Percentiles rank a stretch among this genome's conserved stretches.
Evolutionary conservation across 768 basidiomycete species (phyloP).

Genomic region (Leucocoprinus sp.): DNA sequence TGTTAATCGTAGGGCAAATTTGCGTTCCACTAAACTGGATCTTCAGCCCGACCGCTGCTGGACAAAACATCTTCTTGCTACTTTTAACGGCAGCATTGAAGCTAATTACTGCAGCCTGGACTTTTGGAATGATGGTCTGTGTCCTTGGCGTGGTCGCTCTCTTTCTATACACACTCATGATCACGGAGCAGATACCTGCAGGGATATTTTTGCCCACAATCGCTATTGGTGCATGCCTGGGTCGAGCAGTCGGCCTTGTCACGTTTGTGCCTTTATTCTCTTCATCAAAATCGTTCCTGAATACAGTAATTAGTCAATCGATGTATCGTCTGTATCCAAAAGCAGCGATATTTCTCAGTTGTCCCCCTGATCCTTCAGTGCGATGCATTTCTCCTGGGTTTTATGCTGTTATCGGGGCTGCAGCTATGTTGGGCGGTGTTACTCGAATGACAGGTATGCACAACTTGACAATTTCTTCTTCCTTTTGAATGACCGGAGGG

Average conservation of each 20-base stretch:
- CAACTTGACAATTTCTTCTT: not conserved
- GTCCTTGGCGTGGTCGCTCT: not conserved
- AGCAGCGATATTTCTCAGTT: constrained; percentile 64
- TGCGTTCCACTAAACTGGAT: not conserved
- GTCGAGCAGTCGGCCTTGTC: constrained; percentile 61
- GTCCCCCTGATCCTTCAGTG: constrained; percentile 62
- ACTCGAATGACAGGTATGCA: constrained; percentile 67
- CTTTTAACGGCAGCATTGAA: constrained; percentile 56
- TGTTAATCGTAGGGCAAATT: constrained; percentile 17
- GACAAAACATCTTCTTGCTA: constrained; percentile 62
- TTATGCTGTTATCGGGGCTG: constrained; percentile 70
- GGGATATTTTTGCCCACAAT: constrained; percentile 75
- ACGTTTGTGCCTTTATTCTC: constrained; percentile 33
- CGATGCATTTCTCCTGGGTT: constrained; percentile 69
- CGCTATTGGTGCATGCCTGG: constrained; percentile 64
- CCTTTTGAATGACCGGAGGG: constrained; percentile 4
- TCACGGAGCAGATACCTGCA: constrained; percentile 50
- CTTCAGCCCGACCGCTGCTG: constrained; percentile 51
- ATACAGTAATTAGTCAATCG: constrained; percentile 42
- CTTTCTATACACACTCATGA: not conserved
- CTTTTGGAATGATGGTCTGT: constrained; percentile 69
- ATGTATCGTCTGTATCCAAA: constrained; percentile 56
- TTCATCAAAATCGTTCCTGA: not conserved
- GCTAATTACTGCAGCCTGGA: constrained; percentile 61
- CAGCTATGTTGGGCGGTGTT: constrained; percentile 69